Evolutionary conservation across 805 yeast genomes (phyloP), one percentile per base, ranked within the genome.

Genomic region (Nadsonia fulvescens): DNA sequence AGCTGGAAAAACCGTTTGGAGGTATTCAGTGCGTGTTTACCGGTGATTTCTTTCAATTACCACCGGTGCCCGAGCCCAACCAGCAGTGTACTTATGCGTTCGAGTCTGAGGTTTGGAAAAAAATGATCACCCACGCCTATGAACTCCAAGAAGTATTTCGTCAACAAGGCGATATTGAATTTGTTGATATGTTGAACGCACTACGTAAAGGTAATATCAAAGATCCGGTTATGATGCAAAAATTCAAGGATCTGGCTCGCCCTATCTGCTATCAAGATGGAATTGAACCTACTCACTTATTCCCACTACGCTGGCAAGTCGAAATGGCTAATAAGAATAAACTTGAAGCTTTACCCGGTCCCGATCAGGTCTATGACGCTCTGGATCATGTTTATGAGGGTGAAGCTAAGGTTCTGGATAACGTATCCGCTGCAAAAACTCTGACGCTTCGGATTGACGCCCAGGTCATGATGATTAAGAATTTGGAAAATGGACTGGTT

Each of bases 11-110:
- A 11, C 93, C 94, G 0, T 83, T 83, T 56, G 96, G 95, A 5
- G 95, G 95, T 0, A 70, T 83, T 23, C 95, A 83, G 42, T 38
- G 86, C 8, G 66, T 83, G 5, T 51, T 81, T 18, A 73, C 89
- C 5, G 96, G 96, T 11, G 96, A 83, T 49, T 81, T 83, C 44
- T 82, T 74, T 47, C 96, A 83, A 51, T 56, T 83, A 22, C 95
- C 96, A 1, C 95, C 96, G 0, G 86, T 83, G 7, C 57, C 8
- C n/a, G n/a, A n/a, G 12, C 29, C 19, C 5, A 25, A 24, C 3
- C 44, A 44, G 16, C 40, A 49, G 4, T 44, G 58, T 1, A 45
- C 49, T 13, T 89, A 74, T 43, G 74, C 93, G 32, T 89, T 89
- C 42, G 76, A 82, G 40, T 61, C 81, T 6, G 44, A 53, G 3